phyloP scores from a whole-genome alignment of 106 monocot genomes.

The Amphibolis antarctica region DNA sequence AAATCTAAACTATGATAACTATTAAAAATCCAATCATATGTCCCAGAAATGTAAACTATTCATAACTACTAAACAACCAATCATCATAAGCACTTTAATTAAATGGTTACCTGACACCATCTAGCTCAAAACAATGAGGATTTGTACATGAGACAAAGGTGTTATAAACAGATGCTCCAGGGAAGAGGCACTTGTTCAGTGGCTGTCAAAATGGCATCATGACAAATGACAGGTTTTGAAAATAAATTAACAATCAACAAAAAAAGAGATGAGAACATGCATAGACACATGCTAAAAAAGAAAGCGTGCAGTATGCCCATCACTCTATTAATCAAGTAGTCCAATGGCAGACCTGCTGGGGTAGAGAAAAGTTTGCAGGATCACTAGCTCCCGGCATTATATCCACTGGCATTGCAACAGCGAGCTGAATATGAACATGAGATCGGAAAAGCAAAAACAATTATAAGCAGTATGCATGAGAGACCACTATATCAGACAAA shows the following conservation, averaged over 20 bases:
- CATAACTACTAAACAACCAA: no score
- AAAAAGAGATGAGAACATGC: neutral
- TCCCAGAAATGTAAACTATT: constrained; percentile 69
- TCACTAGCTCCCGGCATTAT: constrained; percentile 87
- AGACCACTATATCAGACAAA: neutral
- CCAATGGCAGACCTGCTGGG: constrained; percentile 65
- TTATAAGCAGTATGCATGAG: neutral
- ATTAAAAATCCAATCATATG: constrained; percentile 97
- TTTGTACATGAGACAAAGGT: constrained; percentile 87
- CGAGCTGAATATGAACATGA: constrained; percentile 44
- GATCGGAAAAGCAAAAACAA: neutral
- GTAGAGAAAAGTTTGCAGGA: constrained; percentile 90
- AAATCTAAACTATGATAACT: constrained; percentile 54
- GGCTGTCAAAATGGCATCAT: constrained; percentile 29
- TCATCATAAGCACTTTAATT: neutral
- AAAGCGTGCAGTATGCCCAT: neutral
- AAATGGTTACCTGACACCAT: constrained; percentile 27
- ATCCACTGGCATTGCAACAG: constrained; percentile 81
- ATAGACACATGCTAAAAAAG: neutral
- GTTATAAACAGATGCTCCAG: constrained; percentile 85
- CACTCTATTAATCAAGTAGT: neutral
- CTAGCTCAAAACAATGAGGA: constrained; percentile 94
- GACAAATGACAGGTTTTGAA: neutral
- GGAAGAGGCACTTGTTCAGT: constrained; percentile 81
- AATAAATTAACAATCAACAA: constrained; percentile 1